A percentile compares a stretch with the other conserved stretches of the same genome.
Conservation (phyloP, 257 asterid species). For the Leonotis leonurus region DNA sequence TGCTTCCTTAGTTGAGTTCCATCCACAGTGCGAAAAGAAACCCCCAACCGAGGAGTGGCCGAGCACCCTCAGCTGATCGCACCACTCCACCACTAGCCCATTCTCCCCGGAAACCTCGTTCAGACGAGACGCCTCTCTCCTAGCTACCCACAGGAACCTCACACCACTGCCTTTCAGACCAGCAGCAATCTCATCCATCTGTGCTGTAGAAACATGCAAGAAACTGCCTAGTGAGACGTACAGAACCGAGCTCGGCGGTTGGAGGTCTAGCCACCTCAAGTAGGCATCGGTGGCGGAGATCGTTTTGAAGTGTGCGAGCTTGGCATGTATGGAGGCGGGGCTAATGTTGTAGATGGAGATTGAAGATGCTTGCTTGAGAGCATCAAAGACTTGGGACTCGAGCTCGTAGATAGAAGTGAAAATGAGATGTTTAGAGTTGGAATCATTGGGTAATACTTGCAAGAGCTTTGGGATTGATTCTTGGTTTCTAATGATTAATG, state of each 20-base stretch:
- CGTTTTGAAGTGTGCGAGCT: not conserved
- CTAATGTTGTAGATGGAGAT: conserved; percentile 36
- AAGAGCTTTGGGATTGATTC: not conserved
- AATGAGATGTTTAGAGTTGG: conserved; percentile 26
- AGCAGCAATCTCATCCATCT: conserved; percentile 38
- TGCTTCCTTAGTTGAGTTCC: conserved; percentile 66
- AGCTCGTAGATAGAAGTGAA: conserved; percentile 39
- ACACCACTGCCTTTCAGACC: conserved; percentile 40
- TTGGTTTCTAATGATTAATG: conserved; percentile 12
- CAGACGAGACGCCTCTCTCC: conserved; percentile 18
- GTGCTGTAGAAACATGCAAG: conserved; percentile 32
- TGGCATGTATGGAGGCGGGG: conserved; percentile 30
- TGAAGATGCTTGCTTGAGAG: conserved; percentile 17
- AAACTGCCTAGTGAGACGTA: conserved; percentile 61
- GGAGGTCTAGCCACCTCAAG: conserved; percentile 44
- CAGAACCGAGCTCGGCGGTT: conserved; percentile 41
- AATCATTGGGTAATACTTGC: not conserved
- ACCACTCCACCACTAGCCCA: conserved; percentile 61
- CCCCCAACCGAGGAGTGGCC: conserved; percentile 51
- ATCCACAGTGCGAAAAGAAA: conserved; percentile 67
- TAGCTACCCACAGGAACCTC: conserved; percentile 48
- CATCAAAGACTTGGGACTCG: conserved; percentile 34
- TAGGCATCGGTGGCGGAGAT: not conserved
- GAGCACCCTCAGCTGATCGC: conserved; percentile 49
- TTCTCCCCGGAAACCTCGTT: conserved; percentile 11